These are phyloP conservation scores for Didymella arachidicola DNA, from an alignment of 2,329 filamentous ascomycete species.

Conservation along the genomic window DNA sequence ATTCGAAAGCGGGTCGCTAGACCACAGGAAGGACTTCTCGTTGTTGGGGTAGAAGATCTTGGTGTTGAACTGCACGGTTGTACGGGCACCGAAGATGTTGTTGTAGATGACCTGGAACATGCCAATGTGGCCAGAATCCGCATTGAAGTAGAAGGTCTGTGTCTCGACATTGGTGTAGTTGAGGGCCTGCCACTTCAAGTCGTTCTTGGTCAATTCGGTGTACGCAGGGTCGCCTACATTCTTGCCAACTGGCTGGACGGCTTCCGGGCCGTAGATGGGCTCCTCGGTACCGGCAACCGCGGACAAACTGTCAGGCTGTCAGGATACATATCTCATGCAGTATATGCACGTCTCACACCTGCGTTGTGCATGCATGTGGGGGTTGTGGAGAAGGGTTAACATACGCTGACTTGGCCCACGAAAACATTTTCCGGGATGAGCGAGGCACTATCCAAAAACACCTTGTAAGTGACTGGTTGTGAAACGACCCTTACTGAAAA, in stretches of 20 bases:
- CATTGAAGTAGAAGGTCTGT: constrained; percentile 89
- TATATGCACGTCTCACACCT: constrained; percentile 19
- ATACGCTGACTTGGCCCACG: constrained; percentile 93
- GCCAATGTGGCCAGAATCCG: constrained; percentile 77
- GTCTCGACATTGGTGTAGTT: constrained; percentile 92
- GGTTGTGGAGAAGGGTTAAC: constrained; percentile 48
- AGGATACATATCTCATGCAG: constrained; percentile 14
- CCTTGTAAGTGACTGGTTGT: constrained; percentile 37
- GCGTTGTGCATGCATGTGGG: constrained; percentile 30
- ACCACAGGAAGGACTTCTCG: constrained; percentile 81
- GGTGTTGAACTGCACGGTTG: constrained; percentile 90
- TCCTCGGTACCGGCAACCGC: constrained; percentile 95
- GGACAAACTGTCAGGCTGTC: constrained; percentile 59
- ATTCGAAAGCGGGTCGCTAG: constrained; percentile 78
- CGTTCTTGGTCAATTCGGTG: constrained; percentile 77
- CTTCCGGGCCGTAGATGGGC: constrained; percentile 90
- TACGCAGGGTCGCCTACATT: constrained; percentile 81
- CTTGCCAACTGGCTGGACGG: constrained; percentile 83
- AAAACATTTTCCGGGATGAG: constrained; percentile 70
- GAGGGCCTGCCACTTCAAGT: constrained; percentile 82
- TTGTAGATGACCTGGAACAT: constrained; percentile 96
- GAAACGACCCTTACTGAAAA: constrained; percentile 31
- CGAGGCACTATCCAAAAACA: constrained; percentile 43
- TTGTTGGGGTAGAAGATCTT: constrained; percentile 85
- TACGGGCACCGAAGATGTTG: constrained; percentile 89